Evolutionary conservation across 2,329 filamentous ascomycete genomes (phyloP), one percentile per base, ranked within the genome.

Genomic region (Fusarium papillatum): DNA sequence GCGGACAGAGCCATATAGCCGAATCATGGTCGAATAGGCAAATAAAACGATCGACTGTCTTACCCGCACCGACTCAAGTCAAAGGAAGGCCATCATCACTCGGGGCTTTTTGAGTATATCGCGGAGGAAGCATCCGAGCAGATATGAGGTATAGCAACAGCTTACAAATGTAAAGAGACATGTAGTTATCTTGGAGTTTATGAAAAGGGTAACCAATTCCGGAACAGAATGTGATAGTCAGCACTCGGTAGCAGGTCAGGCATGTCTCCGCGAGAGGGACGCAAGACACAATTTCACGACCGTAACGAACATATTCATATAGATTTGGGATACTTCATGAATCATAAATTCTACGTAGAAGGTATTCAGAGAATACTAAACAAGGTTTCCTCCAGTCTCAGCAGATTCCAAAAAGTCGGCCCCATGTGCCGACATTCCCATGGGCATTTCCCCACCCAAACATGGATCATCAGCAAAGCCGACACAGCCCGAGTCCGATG

Each of bases 401-500:
- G 22, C 24, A n/a, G 24, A 16, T 13, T 16, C 22, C 10, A 29
- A 61, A 50, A 61, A 43, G 24, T 29, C 36, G 59, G 36, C 22
- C 36, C 36, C 38, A n/a, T 34, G 14, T 24, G 17, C 62, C 62
- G 62, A 38, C 17, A 26, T 24, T 50, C 31, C 31, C 41, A 57
- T 57, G 13, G 29, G 1, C 22, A 53, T 46, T 63, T 64, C 62
- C 62, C 62, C 62, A 31, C 62, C 41, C 17, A 22, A n/a, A 16
- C 31, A 38, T 31, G 39, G 39, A 63, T 48, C 16, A 50, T 46
- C 24, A 7, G 29, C 17, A 65, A 65, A 65, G 63, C 63, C 63
- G 63, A 65, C 19, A 41, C 34, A 55, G 46, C 26, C 41, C 61
- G 61, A 38, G 19, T 31, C 63, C 63, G 63, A 65, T 65, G 63